Evolutionary conservation across 2,329 filamentous ascomycete species (phyloP), one percentile per base, ranked within the genome.

Genomic region (Penicillium sp.): DNA sequence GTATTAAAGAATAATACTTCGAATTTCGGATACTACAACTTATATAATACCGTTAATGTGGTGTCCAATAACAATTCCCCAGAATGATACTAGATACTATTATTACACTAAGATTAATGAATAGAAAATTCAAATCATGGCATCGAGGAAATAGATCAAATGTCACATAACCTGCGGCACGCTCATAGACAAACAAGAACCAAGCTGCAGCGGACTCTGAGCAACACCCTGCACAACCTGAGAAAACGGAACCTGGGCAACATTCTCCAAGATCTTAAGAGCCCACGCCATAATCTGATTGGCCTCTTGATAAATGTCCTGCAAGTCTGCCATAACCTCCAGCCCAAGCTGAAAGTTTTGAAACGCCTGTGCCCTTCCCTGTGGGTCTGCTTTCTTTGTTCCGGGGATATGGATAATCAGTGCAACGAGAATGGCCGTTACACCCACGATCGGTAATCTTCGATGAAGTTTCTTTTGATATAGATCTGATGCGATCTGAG

Each of bases 361-460:
- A 6, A 51, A 46, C 1, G 56, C 52, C n/a, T 59, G 49, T 2
- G 50, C 43, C 2, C 31, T 54, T 42, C 53, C 37, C 8, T 31
- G 22, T 7, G 49, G 49, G 0, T 22, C 45, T 8, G 48, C 20
- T 2, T 51, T 46, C 37, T 56, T 59, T 49, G 57, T 53, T 35
- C 59, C 51, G 2, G 54, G 51, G 15, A 61, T 55, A 22, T 59
- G 56, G 12, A 61, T 61, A 12, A 61, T 56, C 22, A 61, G 7
- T 15, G 59, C 56, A 18, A 61, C 54, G 1, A 61, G 52, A n/a
- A 59, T 61, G 0, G 54, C 56, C 7, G 59, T 61, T 11, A 61
- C 54, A 14, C 56, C 56, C 7, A 59, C 20, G 20, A 61, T 50
- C 8, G 59, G 57, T 6, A 61, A 9, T 9, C 59, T 43, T 9